These are phyloP conservation scores for Globisporangium cystogenes DNA, from an alignment of 352 stramenopile species.

Conservation along the genomic window DNA sequence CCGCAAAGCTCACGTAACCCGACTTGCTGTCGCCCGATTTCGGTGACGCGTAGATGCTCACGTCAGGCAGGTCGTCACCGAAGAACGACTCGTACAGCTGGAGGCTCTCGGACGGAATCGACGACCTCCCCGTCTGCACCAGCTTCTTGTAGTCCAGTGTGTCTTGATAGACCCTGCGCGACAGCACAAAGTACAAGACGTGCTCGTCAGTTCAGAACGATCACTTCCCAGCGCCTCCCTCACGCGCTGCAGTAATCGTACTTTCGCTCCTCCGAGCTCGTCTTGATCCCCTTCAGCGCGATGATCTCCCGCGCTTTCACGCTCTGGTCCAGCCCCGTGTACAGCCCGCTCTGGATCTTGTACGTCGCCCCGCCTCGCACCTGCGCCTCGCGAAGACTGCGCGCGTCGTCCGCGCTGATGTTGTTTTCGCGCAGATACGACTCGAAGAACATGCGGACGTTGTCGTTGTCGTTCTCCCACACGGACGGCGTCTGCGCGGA, in stretches of 20 bases:
- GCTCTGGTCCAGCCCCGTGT: slow-evolving; percentile 73
- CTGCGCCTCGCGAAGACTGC: slow-evolving; percentile 58
- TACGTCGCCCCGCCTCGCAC: slow-evolving; percentile 68
- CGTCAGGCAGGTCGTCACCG: slow-evolving; percentile 53
- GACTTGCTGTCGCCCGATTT: slow-evolving; percentile 4
- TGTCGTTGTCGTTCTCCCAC: slow-evolving; percentile 81
- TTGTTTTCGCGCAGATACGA: slow-evolving; percentile 73
- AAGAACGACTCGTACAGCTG: slow-evolving; percentile 84
- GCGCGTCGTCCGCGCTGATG: slow-evolving; percentile 63
- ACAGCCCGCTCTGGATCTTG: slow-evolving; percentile 70
- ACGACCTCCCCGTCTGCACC: slow-evolving; percentile 36
- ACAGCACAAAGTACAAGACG: neutral
- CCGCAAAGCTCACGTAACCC: slow-evolving; percentile 13
- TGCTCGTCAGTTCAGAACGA: neutral
- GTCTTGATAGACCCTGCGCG: slow-evolving; percentile 55
- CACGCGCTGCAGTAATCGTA: too few relatives aligned
- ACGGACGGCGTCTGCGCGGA: slow-evolving; percentile 50
- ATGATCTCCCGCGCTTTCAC: slow-evolving; percentile 77
- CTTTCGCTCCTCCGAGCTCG: slow-evolving; percentile 49
- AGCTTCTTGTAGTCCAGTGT: slow-evolving; percentile 67
- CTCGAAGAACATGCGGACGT: slow-evolving; percentile 76
- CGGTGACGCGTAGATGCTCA: slow-evolving; percentile 36
- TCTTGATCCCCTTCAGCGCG: slow-evolving; percentile 68
- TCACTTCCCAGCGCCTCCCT: too few relatives aligned
- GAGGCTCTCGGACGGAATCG: slow-evolving; percentile 56